Conservation (phyloP, 2,329 filamentous ascomycete species). For the Fusarium redolens region DNA sequence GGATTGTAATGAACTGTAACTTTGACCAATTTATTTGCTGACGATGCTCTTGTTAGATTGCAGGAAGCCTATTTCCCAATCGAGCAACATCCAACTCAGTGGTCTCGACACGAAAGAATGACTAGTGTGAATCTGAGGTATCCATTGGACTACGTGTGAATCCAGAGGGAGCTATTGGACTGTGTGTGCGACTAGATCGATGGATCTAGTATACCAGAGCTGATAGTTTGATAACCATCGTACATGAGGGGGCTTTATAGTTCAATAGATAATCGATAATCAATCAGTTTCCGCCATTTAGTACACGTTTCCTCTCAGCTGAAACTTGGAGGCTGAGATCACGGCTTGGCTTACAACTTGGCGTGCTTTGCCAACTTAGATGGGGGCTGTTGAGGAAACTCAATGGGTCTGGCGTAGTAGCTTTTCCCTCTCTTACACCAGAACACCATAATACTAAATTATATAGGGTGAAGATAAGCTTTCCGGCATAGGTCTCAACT, state of each 20-base stretch:
- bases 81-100: too few species aligned
- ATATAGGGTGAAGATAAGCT: fast-evolving
- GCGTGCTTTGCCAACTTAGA: neutral
- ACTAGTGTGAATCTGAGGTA: neutral
- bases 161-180: fast-evolving
- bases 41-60: neutral
- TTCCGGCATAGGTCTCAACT: fast-evolving
- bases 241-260: neutral
- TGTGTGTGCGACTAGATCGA: fast-evolving
- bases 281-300: neutral
- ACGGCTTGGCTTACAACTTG: neutral
- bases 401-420: neutral
- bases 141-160: neutral
- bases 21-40: neutral
- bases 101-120: fast-evolving
- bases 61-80: neutral
- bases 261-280: neutral
- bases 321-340: fast-evolving
- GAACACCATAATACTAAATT: neutral
- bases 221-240: fast-evolving
- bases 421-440: neutral
- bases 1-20: neutral
- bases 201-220: neutral
- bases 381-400: fast-evolving
- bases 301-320: fast-evolving